Conservation (phyloP, 2,329 filamentous ascomycete species). For the Colletotrichum sp. region DNA sequence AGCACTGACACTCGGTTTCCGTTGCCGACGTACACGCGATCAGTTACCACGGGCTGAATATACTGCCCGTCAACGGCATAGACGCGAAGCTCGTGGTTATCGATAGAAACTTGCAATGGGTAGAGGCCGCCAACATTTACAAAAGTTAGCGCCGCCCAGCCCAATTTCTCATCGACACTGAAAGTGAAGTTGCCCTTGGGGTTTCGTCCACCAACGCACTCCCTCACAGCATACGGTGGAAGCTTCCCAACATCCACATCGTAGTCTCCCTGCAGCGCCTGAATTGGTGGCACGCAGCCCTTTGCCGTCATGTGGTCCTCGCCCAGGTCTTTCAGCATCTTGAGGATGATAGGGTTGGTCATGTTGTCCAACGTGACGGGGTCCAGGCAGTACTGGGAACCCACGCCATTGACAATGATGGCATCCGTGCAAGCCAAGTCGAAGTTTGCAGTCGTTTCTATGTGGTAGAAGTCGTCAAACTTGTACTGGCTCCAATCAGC, state of each 20-base stretch:
- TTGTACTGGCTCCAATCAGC: conserved; percentile 21
- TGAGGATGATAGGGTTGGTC: neutral
- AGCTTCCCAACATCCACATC: neutral
- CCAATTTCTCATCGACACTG: neutral
- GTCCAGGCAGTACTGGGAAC: neutral
- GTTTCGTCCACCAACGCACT: neutral
- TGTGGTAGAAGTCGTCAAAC: conserved; percentile 9
- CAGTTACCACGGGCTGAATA: conserved; percentile 34
- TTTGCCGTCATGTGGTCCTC: conserved; percentile 1
- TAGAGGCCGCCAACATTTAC: neutral
- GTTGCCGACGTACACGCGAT: conserved; percentile 29
- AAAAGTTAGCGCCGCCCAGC: neutral
- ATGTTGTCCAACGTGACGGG: neutral
- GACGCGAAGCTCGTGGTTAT: conserved; percentile 46
- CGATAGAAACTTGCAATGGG: conserved; percentile 37
- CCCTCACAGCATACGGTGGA: neutral
- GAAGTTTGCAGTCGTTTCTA: neutral
- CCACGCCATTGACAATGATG: neutral
- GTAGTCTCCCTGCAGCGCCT: neutral
- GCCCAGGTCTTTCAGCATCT: neutral
- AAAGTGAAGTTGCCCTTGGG: neutral
- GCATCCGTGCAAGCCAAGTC: neutral
- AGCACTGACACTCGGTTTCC: conserved; percentile 45
- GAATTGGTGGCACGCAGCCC: neutral
- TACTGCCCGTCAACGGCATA: conserved; percentile 48